A percentile compares a stretch with the other conserved stretches of the same genome.
Conservation (phyloP, 2,329 filamentous ascomycete species). For the Berkeleyomyces basicola region DNA sequence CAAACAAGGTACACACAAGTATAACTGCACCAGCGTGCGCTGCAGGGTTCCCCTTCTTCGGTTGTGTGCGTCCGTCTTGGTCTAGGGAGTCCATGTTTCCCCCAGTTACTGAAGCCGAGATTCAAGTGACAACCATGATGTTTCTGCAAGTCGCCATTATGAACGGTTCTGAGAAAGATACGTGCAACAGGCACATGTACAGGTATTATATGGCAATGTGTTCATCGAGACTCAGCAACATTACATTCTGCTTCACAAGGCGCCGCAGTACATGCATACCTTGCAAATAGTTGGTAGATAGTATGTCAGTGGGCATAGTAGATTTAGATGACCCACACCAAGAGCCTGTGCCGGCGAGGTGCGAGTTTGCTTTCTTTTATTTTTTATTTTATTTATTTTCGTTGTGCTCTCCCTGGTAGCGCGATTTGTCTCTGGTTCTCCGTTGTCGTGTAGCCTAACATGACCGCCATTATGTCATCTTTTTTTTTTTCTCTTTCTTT, state of each 20-base stretch:
- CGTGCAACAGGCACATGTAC: background rate
- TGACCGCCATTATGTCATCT: too few species aligned
- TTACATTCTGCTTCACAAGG: background rate
- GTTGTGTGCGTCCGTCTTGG: too few species aligned
- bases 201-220: background rate
- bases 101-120: background rate
- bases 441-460: too few species aligned
- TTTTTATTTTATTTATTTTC: background rate
- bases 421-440: background rate
- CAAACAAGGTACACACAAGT: too few species aligned
- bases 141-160: background rate
- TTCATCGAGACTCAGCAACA: background rate
- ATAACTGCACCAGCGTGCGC: too few species aligned
- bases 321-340: background rate
- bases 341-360: background rate
- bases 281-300: background rate
- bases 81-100: background rate
- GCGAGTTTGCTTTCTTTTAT: background rate
- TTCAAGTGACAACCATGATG: background rate
- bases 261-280: background rate
- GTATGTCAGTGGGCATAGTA: background rate
- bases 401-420: background rate
- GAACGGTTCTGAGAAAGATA: background rate
- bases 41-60: too few species aligned
- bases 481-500: too few species aligned